phyloP scores from a whole-genome alignment of 1,139 yeast genomes.

The Hansenula sp. region DNA sequence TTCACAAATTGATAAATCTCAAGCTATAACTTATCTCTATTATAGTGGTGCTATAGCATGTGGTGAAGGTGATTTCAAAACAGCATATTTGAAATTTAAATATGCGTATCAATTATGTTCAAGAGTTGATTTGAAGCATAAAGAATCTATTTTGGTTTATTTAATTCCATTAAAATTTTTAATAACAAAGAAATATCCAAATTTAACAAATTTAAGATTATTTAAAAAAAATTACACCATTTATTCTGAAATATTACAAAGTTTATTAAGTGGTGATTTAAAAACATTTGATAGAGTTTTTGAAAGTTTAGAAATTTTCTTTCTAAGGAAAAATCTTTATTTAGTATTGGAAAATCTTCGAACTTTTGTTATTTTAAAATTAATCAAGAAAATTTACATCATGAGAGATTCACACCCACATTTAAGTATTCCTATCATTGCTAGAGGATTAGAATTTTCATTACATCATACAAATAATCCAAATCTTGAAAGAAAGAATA shows the following conservation, averaged over 20 bases:
- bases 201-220: constrained; percentile 7
- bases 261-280: constrained; percentile 38
- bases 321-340: constrained; percentile 60
- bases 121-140: constrained; percentile 25
- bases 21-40: constrained; percentile 58
- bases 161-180: constrained; percentile 53
- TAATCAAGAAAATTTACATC: constrained; percentile 45
- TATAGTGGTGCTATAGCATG: constrained; percentile 61
- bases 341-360: constrained; percentile 55
- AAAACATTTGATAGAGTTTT: constrained; percentile 36
- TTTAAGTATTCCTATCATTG: constrained; percentile 44
- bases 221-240: constrained; percentile 1
- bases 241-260: constrained; percentile 33
- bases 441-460: constrained; percentile 42
- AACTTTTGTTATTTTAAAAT: constrained; percentile 45
- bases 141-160: constrained; percentile 41
- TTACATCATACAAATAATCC: constrained; percentile 15
- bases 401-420: constrained; percentile 33
- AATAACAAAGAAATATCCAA: constrained; percentile 39
- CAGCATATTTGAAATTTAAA: constrained; percentile 45
- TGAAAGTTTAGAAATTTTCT: constrained; percentile 42
- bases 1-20: constrained; percentile 41
- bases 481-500: constrained; percentile 1
- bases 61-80: constrained; percentile 54
- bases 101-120: constrained; percentile 41